phyloP scores from a whole-genome alignment of 2,329 filamentous ascomycete species.

The Clarireedia monteithiana region DNA sequence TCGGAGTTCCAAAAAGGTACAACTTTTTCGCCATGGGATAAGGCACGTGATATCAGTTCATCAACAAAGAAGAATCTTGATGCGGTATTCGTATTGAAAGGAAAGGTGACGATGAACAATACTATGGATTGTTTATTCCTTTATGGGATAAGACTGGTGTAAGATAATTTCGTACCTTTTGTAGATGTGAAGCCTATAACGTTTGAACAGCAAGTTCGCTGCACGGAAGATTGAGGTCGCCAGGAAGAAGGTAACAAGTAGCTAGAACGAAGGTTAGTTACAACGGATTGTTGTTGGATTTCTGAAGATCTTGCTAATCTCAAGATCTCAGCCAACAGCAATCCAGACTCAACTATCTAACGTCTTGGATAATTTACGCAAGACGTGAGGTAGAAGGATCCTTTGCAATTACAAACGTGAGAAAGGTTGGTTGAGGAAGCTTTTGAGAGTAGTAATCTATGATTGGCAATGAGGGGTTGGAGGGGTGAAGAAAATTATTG shows the following conservation, averaged over 20 bases:
- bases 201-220: background rate
- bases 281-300: too few relatives aligned
- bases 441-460: too few relatives aligned
- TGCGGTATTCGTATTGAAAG: background rate
- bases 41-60: too few relatives aligned
- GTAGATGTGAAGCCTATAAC: background rate
- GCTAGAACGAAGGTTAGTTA: background rate
- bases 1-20: background rate
- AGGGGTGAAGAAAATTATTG: too few relatives aligned
- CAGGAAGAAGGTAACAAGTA: constrained; percentile 2
- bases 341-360: too few relatives aligned
- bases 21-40: constrained; percentile 13
- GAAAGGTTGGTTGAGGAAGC: too few relatives aligned
- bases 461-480: too few relatives aligned
- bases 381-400: too few relatives aligned
- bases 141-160: background rate
- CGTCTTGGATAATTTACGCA: too few relatives aligned
- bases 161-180: constrained; percentile 3
- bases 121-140: background rate
- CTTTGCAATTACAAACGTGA: too few relatives aligned
- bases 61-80: background rate
- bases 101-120: too few relatives aligned
- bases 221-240: constrained; percentile 3
- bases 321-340: too few relatives aligned
- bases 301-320: background rate